Evolutionary conservation across 805 yeast species (phyloP).

Genomic region (Kockiozyma suomiensis): DNA sequence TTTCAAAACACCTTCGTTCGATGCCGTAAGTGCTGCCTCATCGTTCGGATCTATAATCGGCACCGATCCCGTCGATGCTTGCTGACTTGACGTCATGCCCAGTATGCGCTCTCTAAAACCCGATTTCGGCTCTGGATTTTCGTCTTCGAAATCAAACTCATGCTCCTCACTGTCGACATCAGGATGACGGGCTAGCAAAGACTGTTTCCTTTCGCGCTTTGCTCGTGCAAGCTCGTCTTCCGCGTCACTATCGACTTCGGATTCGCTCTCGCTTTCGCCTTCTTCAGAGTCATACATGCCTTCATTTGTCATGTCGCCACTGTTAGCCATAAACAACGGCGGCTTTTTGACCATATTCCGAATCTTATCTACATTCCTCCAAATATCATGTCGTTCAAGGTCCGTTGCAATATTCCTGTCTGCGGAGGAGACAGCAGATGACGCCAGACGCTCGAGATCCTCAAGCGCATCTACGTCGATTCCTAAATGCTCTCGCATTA

Average conservation of each 20-base stretch:
- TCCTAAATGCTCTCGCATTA: conserved; percentile 97
- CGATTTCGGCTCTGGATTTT: neutral
- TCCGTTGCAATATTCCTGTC: conserved; percentile 9
- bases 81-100: neutral
- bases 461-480: conserved; percentile 87
- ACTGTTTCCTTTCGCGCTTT: neutral
- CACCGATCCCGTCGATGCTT: neutral
- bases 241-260: conserved; percentile 3
- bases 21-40: neutral
- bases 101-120: neutral
- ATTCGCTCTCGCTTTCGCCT: conserved; percentile 12
- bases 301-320: conserved; percentile 16
- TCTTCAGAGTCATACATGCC: conserved; percentile 21
- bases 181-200: neutral
- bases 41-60: conserved; percentile 8
- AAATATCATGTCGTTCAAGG: conserved; percentile 18
- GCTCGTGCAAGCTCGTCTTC: neutral
- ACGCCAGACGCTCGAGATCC: conserved; percentile 65
- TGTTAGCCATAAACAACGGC: conserved; percentile 3
- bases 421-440: neutral
- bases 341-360: conserved; percentile 7
- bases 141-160: neutral
- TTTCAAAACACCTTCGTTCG: neutral
- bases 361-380: conserved; percentile 18
- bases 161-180: neutral